Evolutionary conservation across 1,139 yeast species (phyloP), one percentile per base, ranked within the genome.

Genomic region (Candida albicans): DNA sequence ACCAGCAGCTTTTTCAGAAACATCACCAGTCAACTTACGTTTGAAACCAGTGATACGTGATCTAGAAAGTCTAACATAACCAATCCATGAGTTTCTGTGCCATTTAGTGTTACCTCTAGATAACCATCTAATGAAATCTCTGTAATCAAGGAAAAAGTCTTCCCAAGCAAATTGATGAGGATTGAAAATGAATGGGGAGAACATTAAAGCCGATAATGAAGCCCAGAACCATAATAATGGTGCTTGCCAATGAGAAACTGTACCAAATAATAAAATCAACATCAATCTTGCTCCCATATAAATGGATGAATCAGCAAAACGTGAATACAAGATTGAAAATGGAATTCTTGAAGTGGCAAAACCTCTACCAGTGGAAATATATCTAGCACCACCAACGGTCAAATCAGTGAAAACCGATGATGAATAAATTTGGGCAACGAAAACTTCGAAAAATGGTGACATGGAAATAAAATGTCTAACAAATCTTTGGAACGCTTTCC

Each of bases 71-170:
- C 98, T 85, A 52, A 91, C 87, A 67, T 90, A 93, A 52, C 98
- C 99, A 66, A 95, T 91, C 99, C 99, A 93, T 12, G 99, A 95
- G 76, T 93, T 93, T 77, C 96, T 87, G 74, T 95, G 99, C 93
- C 96, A 93, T 70, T 91, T 89, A 61, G 95, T 86, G 75, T 95
- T 95, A 81, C 99, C 99, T 75, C 99, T 87, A 27, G 96, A 88
- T 67, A 93, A 75, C 99, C 99, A 93, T 75, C 99, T 85, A 62
- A 95, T 88, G 70, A 83, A 93, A 68, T 93, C 99, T 71, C 99
- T 87, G 82, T 95, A 93, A 68, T 93, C 99, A 70, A 93, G 87
- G 71, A 95, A 93, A 82, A 88, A 95, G 71, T 93, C 99, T 67
- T 90, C 95, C 96, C 96, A 90, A 46, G 99, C 87, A 68, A 95